Base-by-base conservation (phyloP, 331 rosid genomes). In the Spiraea crenata region DNA sequence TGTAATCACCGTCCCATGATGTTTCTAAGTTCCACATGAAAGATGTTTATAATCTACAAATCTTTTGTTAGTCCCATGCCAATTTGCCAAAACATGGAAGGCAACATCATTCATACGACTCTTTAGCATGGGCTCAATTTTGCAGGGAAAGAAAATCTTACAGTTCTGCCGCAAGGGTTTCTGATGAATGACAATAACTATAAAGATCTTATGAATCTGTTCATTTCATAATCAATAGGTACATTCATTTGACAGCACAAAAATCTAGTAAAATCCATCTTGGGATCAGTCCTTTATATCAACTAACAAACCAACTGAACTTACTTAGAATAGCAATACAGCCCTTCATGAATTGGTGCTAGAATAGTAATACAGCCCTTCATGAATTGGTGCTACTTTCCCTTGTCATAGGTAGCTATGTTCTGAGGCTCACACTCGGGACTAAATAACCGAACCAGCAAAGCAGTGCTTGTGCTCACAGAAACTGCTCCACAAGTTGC, bases 341-440 rank as follows among this genome's bases (percentile, higher is more conserved):
- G 41, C 31, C 19, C 51, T 69, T 40, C 63, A 69, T 20, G 63
- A 63, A 4, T 8, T 40, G 5, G 63, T 9, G 52, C 84, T 77
- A 76, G n/a, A n/a, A n/a, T n/a, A n/a, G n/a, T n/a, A 2, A 20
- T 55, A 56, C 17, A 69, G 40, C n/a, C 19, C 51, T 69, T 19
- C 63, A 69, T 20, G 63, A 63, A 4, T 8, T 40, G 5, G 63
- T 9, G 52, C 84, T 77, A 76, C 66, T 85, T 87, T 76, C 77
- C 75, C 55, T 76, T 84, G 88, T 93, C 99, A 76, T 86, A 93
- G 74, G 92, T 93, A 79, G 92, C 96, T 69, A 91, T 91, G 60
- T 93, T 93, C 70, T 93, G 99, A 50, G 99, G 97, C 74, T 93
- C 99, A 62, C 99, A 93, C 80, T 93, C 96, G 8, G 99, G 96